Percentiles rank a stretch among this genome's conserved stretches.
Conservation (phyloP, 1,284 basidiomycete genomes). For the Moesziomyces sp. region DNA sequence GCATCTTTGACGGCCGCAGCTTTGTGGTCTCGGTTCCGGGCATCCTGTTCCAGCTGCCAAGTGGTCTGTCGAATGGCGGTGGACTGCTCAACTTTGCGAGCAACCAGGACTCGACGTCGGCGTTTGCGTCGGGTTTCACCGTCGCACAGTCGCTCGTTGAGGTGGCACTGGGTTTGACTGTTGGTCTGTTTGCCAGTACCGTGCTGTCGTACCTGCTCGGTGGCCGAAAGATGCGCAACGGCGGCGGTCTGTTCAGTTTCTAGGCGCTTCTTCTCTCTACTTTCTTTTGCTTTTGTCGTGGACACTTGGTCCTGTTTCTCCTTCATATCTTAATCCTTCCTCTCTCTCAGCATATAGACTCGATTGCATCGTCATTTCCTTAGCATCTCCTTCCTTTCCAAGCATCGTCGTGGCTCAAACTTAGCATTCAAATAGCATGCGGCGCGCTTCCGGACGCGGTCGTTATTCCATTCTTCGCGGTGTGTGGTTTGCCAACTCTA, state of each 20-base stretch:
- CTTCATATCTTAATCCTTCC: not conserved
- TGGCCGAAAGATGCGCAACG: slow-evolving; percentile 55
- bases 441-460: too few relatives aligned
- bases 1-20: slow-evolving; percentile 80
- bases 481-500: too few relatives aligned
- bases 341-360: slow-evolving; percentile 1
- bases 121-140: slow-evolving; percentile 41
- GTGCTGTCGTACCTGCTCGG: slow-evolving; percentile 61
- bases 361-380: not conserved
- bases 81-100: slow-evolving; percentile 80
- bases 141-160: slow-evolving; percentile 58
- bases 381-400: not conserved
- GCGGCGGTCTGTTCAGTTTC: slow-evolving; percentile 62
- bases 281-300: not conserved
- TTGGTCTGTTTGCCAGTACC: slow-evolving; percentile 64
- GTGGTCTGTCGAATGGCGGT: slow-evolving; percentile 84
- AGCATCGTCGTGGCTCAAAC: not conserved
- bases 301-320: not conserved
- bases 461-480: too few relatives aligned
- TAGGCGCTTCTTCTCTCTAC: slow-evolving; percentile 12
- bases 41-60: slow-evolving; percentile 87
- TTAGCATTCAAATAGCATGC: too few relatives aligned
- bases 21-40: slow-evolving; percentile 76
- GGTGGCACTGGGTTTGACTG: slow-evolving; percentile 64
- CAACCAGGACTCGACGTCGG: slow-evolving; percentile 25